Conservation (phyloP, 768 basidiomycete species). For the Boletus rubescentipes region DNA sequence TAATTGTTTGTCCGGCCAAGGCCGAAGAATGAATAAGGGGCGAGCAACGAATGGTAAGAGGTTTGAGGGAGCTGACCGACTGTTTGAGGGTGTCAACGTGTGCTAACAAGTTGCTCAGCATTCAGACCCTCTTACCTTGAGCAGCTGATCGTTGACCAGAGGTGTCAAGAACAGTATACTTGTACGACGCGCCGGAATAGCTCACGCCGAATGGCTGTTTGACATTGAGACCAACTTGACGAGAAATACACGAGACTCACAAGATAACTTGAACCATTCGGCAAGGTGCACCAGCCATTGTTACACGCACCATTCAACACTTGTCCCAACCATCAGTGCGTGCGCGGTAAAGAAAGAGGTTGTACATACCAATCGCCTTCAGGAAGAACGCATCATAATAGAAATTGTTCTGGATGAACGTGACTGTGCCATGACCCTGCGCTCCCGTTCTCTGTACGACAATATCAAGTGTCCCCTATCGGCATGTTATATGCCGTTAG, state of each 20-base stretch:
- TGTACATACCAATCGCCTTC: slow-evolving; percentile 80
- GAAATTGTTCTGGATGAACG: slow-evolving; percentile 95
- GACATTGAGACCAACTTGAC: slow-evolving; percentile 2
- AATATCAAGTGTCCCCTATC: slow-evolving; percentile 87
- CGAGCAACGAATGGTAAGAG: slow-evolving; percentile 84
- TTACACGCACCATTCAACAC: slow-evolving; percentile 93
- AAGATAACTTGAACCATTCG: slow-evolving; percentile 68
- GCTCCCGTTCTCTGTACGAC: slow-evolving; percentile 81
- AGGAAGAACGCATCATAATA: slow-evolving; percentile 99
- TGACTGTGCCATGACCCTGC: slow-evolving; percentile 58
- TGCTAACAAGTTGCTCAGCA: not conserved
- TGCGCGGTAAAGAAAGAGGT: not conserved
- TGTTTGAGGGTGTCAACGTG: slow-evolving; percentile 29
- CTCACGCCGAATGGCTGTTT: slow-evolving; percentile 87
- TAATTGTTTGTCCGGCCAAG: slow-evolving; percentile 98
- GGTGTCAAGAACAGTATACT: slow-evolving; percentile 95
- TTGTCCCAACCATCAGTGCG: slow-evolving; percentile 28
- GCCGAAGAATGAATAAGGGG: slow-evolving; percentile 95
- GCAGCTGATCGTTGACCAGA: slow-evolving; percentile 85
- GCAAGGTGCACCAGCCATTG: slow-evolving; percentile 70
- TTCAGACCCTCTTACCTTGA: slow-evolving; percentile 54
- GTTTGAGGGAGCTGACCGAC: slow-evolving; percentile 94
- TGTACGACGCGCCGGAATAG: slow-evolving; percentile 93
- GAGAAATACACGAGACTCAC: slow-evolving; percentile 45
- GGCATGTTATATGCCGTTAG: not conserved